Evolutionary conservation across 192 early-diverging fungal genomes (phyloP).

Genomic region (Gamsiella multidivaricata): DNA sequence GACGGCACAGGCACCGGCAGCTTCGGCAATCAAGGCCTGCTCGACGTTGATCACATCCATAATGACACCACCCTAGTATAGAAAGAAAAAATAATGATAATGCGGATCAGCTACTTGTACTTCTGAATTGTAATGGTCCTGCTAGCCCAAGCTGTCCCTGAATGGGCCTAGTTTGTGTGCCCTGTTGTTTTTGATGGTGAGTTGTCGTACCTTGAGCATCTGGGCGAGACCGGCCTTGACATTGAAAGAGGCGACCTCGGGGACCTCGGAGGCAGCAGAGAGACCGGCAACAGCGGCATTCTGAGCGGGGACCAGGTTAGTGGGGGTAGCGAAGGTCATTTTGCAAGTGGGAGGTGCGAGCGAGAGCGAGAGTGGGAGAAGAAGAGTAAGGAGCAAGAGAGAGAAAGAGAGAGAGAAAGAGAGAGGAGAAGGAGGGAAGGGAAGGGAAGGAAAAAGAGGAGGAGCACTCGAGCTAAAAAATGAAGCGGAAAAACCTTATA

Average conservation of each 20-base stretch:
- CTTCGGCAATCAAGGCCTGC: constrained; percentile 97
- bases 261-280: constrained; percentile 44
- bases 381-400: constrained; percentile 11
- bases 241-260: constrained; percentile 69
- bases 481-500: neutral
- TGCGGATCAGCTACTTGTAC: constrained; percentile 1
- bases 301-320: constrained; percentile 56
- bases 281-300: constrained; percentile 19
- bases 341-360: neutral
- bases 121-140: too few species aligned
- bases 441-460: constrained; percentile 12
- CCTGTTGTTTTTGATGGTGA: neutral
- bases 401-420: constrained; percentile 8
- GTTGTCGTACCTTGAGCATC: constrained; percentile 89
- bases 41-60: constrained; percentile 99
- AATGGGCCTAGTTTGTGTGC: too few species aligned
- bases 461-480: constrained; percentile 9
- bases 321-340: constrained; percentile 58
- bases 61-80: constrained; percentile 91
- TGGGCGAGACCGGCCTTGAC: constrained; percentile 97
- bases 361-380: constrained; percentile 10
- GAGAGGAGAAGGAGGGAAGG: neutral
- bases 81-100: constrained; percentile 5
- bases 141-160: too few species aligned
- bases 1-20: constrained; percentile 96